Percentiles rank a stretch among this genome's conserved stretches.
Conservation (phyloP, 352 stramenopile species). For the Aphanomyces astaci region DNA sequence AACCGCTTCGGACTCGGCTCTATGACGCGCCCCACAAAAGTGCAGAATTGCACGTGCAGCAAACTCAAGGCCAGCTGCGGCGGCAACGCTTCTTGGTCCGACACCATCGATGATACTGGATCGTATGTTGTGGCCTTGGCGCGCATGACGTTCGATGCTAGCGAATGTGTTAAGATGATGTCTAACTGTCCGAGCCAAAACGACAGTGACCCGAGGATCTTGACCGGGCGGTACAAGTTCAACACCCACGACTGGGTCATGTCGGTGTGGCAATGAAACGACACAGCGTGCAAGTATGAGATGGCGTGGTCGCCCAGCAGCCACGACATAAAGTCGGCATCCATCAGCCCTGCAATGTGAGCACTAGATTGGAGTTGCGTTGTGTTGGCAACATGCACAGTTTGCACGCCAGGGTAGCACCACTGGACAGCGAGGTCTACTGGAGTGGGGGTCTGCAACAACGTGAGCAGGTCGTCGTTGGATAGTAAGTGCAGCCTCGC, state of each 20-base stretch:
- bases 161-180: not conserved
- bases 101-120: not conserved
- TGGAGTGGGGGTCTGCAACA: not conserved
- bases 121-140: not conserved
- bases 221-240: not conserved
- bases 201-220: not conserved
- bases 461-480: not conserved
- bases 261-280: not conserved
- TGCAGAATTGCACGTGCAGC: constrained; percentile 3
- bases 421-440: not conserved
- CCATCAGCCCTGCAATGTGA: constrained; percentile 2
- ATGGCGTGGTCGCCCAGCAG: constrained; percentile 1
- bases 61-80: not conserved
- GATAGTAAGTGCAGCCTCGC: constrained; percentile 2
- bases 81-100: not conserved
- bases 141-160: not conserved
- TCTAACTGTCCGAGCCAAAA: constrained; percentile 15
- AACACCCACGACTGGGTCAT: not conserved
- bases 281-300: not conserved
- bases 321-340: not conserved
- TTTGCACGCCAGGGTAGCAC: not conserved
- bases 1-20: not conserved
- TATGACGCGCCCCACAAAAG: not conserved
- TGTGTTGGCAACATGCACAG: not conserved
- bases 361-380: not conserved